Conservation (phyloP, 116 monocot species). For the Cymodocea nodosa region DNA sequence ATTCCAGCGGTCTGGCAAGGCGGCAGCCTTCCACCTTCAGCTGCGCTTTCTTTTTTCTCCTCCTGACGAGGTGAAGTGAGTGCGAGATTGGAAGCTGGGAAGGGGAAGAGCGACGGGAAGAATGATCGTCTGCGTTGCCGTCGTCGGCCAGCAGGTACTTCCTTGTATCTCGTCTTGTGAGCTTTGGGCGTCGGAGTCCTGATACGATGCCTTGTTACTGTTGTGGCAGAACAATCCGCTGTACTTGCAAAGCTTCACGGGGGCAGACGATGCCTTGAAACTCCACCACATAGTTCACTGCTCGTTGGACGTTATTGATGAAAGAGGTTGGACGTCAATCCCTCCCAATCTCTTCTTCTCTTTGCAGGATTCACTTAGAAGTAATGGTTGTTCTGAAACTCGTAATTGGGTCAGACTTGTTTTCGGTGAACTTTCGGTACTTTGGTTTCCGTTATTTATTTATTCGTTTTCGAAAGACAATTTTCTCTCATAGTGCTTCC, state of each 20-base stretch:
- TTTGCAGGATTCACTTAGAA: not conserved
- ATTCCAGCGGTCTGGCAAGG: not conserved
- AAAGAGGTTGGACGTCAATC: constrained; percentile 39
- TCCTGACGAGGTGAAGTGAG: not conserved
- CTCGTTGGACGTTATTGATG: constrained; percentile 88
- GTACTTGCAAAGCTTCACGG: constrained; percentile 92
- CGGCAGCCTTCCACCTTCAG: no score
- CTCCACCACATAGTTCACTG: constrained; percentile 96
- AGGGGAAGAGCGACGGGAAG: not conserved
- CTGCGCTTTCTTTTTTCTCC: not conserved
- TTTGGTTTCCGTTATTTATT: no score
- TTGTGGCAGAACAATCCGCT: constrained; percentile 68
- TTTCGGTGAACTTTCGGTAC: no score
- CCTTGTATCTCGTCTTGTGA: not conserved
- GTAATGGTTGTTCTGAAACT: not conserved
- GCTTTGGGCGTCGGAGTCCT: not conserved
- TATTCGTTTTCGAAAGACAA: no score
- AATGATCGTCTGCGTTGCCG: constrained; percentile 94
- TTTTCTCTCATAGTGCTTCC: no score
- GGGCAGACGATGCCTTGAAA: constrained; percentile 72
- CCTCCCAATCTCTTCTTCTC: not conserved
- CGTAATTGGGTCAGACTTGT: no score
- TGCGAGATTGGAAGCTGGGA: constrained; percentile 3
- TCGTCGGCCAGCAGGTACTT: constrained; percentile 77
- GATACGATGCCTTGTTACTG: not conserved